A percentile compares a stretch with the other conserved stretches of the same genome.
phyloP scores from a whole-genome alignment of 495 filamentous ascomycete genomes.

The Talaromyces ruber region DNA sequence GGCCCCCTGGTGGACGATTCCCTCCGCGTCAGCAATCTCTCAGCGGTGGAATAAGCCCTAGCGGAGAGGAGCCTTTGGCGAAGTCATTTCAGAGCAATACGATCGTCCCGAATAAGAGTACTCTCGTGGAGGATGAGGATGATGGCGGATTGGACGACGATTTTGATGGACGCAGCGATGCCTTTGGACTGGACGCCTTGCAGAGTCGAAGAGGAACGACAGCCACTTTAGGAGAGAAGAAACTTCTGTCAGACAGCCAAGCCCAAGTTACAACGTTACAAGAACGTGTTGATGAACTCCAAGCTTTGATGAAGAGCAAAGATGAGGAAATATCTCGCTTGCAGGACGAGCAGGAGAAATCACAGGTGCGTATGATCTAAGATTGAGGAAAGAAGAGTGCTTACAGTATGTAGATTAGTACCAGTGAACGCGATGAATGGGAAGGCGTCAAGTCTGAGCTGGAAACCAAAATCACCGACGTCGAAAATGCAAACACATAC shows the following conservation, averaged over 20 bases:
- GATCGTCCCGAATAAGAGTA: slow-evolving; percentile 95
- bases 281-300: slow-evolving; percentile 64
- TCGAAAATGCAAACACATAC: slow-evolving; percentile 66
- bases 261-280: slow-evolving; percentile 65
- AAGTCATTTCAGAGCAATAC: slow-evolving; percentile 95
- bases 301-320: slow-evolving; percentile 48
- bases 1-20: slow-evolving; percentile 24
- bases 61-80: slow-evolving; percentile 53
- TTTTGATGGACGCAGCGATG: slow-evolving; percentile 52
- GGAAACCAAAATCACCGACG: slow-evolving; percentile 70
- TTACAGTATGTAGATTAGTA: slow-evolving; percentile 22
- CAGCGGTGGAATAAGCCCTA: slow-evolving; percentile 26
- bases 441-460: slow-evolving; percentile 61
- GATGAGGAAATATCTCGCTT: slow-evolving; percentile 47
- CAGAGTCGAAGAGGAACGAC: slow-evolving; percentile 49
- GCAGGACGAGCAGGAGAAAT: slow-evolving; percentile 30
- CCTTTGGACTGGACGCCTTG: slow-evolving; percentile 51
- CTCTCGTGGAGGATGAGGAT: slow-evolving; percentile 87
- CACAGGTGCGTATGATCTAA: slow-evolving; percentile 28
- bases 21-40: slow-evolving; percentile 39
- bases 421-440: slow-evolving; percentile 57
- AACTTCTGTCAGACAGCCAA: slow-evolving; percentile 67
- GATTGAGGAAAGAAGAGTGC: not conserved
- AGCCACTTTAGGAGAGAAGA: slow-evolving; percentile 51
- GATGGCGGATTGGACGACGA: slow-evolving; percentile 50